Evolutionary conservation across 495 filamentous ascomycete genomes (phyloP), one percentile per base, ranked within the genome.

Genomic region (Bacidia gigantensis): DNA sequence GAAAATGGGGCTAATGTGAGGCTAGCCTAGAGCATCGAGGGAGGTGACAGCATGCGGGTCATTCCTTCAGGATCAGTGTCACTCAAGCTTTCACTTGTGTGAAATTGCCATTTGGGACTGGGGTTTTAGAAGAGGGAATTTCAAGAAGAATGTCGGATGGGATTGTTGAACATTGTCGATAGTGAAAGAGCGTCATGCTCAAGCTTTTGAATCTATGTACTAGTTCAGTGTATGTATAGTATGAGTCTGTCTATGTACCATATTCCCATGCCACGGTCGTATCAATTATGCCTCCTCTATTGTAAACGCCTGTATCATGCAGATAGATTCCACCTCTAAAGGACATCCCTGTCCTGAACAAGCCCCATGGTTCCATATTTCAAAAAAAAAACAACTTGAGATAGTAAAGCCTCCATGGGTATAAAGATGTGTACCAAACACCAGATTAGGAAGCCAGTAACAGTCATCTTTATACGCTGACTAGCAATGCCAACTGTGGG

Each of bases 401-500:
- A n/a, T 14, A 35, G 29, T 14, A 7, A 14, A 7, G 29, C 29
- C 29, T 35, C 29, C 29, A 14, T 35, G 29, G 29, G 29, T 35
- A 35, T 35, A 35, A 35, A 35, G 29, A n/a, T 35, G 29, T 35
- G 29, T 35, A 35, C 29, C 29, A 35, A 14, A 35, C 29, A 35
- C 29, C 29, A 7, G 29, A 35, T 35, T 35, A 35, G 14, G 29
- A 35, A 35, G 29, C 29, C 29, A 35, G 29, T 35, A 5, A 35
- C 14, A 35, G 29, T 7, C 7, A 7, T 5, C 14, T 35, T 35
- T 5, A 35, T 14, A 14, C 29, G 47, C 47, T 17, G n/a, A 50
- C 17, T 17, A 50, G 53, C n/a, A 55, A 55, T 51, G 56, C 56
- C 43, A 45, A 47, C 47, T 47, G 24, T 32, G 38, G 55, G 56